A percentile compares a stretch with the other conserved stretches of the same genome.
These are phyloP conservation scores for Amylocarpus encephaloides DNA, from an alignment of 2,329 filamentous ascomycete species.

Conservation along the genomic window DNA sequence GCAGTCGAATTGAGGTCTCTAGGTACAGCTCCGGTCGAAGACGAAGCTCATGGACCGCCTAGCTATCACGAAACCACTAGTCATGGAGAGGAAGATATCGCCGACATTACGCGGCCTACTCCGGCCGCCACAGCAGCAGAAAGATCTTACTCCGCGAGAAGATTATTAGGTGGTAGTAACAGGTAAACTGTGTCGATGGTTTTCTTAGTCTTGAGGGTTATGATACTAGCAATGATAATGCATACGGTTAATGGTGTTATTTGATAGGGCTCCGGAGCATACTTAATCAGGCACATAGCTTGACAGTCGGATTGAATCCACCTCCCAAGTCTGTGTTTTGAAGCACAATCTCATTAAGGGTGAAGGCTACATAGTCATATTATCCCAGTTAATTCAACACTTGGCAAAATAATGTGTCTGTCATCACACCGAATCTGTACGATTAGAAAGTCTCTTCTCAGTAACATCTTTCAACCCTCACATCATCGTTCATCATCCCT, in stretches of 20 bases:
- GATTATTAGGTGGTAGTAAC: constrained; percentile 8
- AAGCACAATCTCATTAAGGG: no score
- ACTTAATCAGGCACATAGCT: no score
- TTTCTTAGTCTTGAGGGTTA: not conserved
- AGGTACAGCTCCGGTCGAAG: not conserved
- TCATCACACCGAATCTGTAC: no score
- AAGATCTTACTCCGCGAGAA: constrained; percentile 9
- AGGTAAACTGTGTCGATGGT: constrained; percentile 1
- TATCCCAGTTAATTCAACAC: no score
- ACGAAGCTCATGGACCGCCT: constrained; percentile 14
- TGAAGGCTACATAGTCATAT: no score
- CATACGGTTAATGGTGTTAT: not conserved
- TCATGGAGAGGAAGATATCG: constrained; percentile 5
- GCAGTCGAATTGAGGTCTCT: constrained; percentile 15
- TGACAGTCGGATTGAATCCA: no score
- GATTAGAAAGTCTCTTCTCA: no score
- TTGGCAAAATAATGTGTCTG: no score
- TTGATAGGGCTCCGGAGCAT: not conserved
- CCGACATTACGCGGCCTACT: constrained; percentile 13
- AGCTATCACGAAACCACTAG: constrained; percentile 20
- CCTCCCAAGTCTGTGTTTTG: no score
- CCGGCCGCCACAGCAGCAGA: constrained; percentile 13
- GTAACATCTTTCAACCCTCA: no score
- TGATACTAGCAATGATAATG: not conserved
- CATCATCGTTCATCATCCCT: no score